These are phyloP conservation scores for Eutrema japonicum DNA, from an alignment of 345 rosid species.

Conservation along the genomic window DNA sequence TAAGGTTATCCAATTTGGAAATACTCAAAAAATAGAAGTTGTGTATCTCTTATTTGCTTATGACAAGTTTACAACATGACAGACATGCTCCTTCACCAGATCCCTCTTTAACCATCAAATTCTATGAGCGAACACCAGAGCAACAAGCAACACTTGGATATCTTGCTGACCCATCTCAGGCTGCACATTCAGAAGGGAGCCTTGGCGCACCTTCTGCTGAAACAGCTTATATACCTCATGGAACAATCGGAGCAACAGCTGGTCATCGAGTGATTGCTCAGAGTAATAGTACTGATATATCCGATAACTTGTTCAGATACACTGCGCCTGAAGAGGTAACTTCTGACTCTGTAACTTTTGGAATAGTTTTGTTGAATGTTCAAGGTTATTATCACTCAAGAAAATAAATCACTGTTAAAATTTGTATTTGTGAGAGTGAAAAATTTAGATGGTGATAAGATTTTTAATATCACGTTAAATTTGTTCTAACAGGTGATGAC, in stretches of 20 bases:
- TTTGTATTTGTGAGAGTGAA: background rate
- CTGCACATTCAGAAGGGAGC: constrained; percentile 46
- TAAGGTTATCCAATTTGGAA: constrained; percentile 47
- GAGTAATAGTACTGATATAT: constrained; percentile 75
- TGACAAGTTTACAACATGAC: constrained; percentile 32
- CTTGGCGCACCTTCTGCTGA: constrained; percentile 43
- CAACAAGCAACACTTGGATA: constrained; percentile 86
- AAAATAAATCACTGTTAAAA: background rate
- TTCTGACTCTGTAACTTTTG: constrained; percentile 6
- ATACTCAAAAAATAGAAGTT: background rate
- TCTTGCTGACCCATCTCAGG: constrained; percentile 56
- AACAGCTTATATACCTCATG: constrained; percentile 57
- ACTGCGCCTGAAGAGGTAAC: constrained; percentile 89
- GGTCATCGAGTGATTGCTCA: constrained; percentile 93
- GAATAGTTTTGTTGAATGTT: constrained; percentile 1
- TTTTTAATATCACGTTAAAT: background rate
- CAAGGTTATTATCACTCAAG: background rate
- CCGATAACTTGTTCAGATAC: constrained; percentile 78
- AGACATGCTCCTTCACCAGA: constrained; percentile 90
- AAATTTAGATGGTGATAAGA: background rate
- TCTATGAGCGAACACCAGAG: constrained; percentile 83
- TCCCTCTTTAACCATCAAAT: constrained; percentile 71
- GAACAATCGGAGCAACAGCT: constrained; percentile 81
- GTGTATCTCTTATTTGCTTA: constrained; percentile 13
- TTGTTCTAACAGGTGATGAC: constrained; percentile 49